phyloP scores from a whole-genome alignment of 345 rosid genomes.

The Kernera saxatilis region DNA sequence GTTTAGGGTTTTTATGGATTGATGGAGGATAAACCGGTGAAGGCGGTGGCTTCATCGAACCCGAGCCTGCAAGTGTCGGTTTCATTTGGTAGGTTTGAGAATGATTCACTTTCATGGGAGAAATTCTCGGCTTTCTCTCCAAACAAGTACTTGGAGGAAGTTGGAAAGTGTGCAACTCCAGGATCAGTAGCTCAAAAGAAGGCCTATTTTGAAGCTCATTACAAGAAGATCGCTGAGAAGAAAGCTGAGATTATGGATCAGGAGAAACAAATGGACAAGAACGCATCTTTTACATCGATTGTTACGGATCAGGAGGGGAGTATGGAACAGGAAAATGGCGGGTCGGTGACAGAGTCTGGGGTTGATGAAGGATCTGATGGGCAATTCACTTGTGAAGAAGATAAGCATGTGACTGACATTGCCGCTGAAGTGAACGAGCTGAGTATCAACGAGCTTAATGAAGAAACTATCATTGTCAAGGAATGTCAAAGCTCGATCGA shows the following conservation, averaged over 20 bases:
- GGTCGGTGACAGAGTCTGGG: slow-evolving; percentile 20
- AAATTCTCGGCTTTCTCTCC: slow-evolving; percentile 86
- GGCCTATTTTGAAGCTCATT: slow-evolving; percentile 96
- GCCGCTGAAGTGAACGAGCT: slow-evolving; percentile 21
- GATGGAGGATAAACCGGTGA: slow-evolving; percentile 38
- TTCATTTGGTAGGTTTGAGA: slow-evolving; percentile 88
- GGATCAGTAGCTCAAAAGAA: slow-evolving; percentile 97
- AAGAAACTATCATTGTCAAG: slow-evolving; percentile 32
- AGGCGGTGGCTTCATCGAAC: slow-evolving; percentile 42
- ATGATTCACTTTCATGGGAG: slow-evolving; percentile 92
- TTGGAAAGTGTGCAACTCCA: slow-evolving; percentile 88
- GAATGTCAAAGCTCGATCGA: slow-evolving; percentile 41
- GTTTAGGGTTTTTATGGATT: slow-evolving; percentile 17
- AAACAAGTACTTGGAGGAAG: slow-evolving; percentile 94
- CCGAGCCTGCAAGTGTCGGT: slow-evolving; percentile 69
- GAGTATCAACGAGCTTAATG: slow-evolving; percentile 18
- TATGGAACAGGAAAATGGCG: slow-evolving; percentile 12
- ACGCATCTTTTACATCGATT: slow-evolving; percentile 18
- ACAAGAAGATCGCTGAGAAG: slow-evolving; percentile 80
- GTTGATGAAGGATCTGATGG: slow-evolving; percentile 4
- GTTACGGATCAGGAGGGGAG: slow-evolving; percentile 31
- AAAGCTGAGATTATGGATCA: slow-evolving; percentile 69
- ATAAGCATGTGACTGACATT: slow-evolving; percentile 31
- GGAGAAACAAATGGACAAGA: slow-evolving; percentile 50
- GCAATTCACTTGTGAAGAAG: slow-evolving; percentile 35